Percentiles rank a stretch among this genome's conserved stretches.
Evolutionary conservation across 495 filamentous ascomycete species (phyloP).

Genomic region (Clavariopsis aquatica): DNA sequence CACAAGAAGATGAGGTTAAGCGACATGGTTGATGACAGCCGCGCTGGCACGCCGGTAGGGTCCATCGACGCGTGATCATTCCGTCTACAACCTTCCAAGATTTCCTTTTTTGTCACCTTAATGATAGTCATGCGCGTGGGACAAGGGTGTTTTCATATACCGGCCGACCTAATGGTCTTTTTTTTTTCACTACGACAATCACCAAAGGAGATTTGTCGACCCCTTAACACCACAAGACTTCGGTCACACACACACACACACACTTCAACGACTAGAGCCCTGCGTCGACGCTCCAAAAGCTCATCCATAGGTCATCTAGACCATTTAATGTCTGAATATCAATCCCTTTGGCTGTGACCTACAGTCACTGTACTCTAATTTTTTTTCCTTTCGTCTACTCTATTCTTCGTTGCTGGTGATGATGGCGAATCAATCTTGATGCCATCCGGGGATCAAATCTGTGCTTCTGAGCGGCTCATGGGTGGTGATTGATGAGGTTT

Average conservation of each 20-base stretch:
- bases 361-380: constrained; percentile 11
- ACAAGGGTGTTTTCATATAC: constrained; percentile 6
- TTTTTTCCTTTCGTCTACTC: not conserved
- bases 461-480: not conserved
- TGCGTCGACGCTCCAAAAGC: constrained; percentile 25
- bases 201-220: not conserved
- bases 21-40: constrained; percentile 36
- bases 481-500: not conserved
- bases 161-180: not conserved
- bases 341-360: not conserved
- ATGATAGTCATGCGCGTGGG: constrained; percentile 8
- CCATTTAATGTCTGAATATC: constrained; percentile 32
- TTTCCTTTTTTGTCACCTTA: constrained; percentile 1
- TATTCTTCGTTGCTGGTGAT: not conserved
- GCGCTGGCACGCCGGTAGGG: constrained; percentile 29
- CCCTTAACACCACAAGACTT: not conserved
- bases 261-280: constrained; percentile 14
- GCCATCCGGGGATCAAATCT: not conserved
- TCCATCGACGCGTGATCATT: constrained; percentile 20
- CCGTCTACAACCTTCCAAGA: not conserved
- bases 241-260: not conserved
- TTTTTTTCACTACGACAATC: not conserved
- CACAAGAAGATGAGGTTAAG: constrained; percentile 39
- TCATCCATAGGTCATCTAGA: constrained; percentile 21
- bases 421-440: not conserved